Conservation (phyloP, 192 early-diverging fungal species). For the Backusella morwellensis region DNA sequence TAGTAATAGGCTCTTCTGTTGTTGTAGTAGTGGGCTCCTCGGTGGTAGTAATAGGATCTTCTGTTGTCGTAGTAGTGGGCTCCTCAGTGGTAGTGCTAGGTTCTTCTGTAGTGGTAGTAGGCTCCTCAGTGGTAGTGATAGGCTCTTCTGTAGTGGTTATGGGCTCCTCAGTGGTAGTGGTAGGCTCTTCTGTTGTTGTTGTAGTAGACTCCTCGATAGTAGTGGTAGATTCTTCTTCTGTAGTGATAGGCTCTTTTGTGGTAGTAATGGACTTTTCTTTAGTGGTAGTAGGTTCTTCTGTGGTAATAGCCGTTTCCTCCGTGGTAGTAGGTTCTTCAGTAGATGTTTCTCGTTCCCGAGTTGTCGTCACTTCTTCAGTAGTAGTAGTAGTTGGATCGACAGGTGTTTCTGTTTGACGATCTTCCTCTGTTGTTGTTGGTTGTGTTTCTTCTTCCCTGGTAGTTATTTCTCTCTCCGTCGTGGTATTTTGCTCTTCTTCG, state of each 20-base stretch:
- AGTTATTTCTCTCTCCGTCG: not conserved
- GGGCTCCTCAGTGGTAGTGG: not conserved
- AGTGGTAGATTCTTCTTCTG: not conserved
- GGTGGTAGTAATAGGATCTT: not conserved
- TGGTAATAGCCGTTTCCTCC: not conserved
- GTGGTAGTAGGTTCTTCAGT: not conserved
- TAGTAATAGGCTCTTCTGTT: not conserved
- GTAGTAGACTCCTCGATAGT: not conserved
- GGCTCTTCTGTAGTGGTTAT: not conserved
- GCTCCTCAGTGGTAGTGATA: not conserved
- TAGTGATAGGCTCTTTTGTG: not conserved
- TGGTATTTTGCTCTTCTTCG: not conserved
- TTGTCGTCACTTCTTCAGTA: not conserved
- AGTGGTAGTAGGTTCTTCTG: not conserved
- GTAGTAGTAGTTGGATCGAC: slow-evolving; percentile 1
- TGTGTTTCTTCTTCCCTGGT: not conserved
- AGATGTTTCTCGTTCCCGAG: not conserved
- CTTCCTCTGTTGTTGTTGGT: slow-evolving; percentile 1
- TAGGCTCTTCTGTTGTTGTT: not conserved
- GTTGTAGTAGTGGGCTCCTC: not conserved
- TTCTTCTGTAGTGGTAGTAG: not conserved
- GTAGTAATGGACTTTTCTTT: not conserved
- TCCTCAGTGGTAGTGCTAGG: not conserved
- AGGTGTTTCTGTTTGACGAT: not conserved
- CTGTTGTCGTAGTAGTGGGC: not conserved